Conservation (phyloP, 306 rosid species). For the Cicer pinnatifidum region DNA sequence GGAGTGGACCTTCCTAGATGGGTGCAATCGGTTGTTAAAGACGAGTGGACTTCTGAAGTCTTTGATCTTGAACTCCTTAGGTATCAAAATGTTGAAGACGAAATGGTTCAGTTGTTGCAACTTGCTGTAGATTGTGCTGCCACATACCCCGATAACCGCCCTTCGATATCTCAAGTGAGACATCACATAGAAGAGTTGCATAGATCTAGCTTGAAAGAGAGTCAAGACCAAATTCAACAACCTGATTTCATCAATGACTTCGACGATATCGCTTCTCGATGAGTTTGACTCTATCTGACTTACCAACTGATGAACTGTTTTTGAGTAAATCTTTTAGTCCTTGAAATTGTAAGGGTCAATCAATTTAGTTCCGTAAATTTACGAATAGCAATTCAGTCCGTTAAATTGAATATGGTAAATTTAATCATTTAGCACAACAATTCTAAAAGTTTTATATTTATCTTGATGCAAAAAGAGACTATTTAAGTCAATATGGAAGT, state of each 20-base stretch:
- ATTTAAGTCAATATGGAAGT: too few species aligned
- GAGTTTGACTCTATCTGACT: conserved; percentile 26
- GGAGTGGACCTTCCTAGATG: conserved; percentile 79
- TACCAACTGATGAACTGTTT: too few species aligned
- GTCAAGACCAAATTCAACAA: conserved; percentile 53
- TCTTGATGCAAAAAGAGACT: too few species aligned
- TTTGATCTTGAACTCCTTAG: conserved; percentile 66
- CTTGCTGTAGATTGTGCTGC: conserved; percentile 73
- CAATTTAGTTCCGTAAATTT: too few species aligned
- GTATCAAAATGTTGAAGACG: conserved; percentile 65
- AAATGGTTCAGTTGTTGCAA: conserved; percentile 68
- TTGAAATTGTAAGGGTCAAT: too few species aligned
- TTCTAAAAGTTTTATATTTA: too few species aligned
- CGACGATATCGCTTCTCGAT: conserved; percentile 48
- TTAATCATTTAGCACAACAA: too few species aligned
- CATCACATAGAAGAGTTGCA: conserved; percentile 56
- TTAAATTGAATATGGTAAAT: too few species aligned
- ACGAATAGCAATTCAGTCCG: too few species aligned
- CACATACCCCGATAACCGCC: conserved; percentile 64
- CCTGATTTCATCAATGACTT: conserved; percentile 49
- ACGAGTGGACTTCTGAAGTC: conserved; percentile 70
- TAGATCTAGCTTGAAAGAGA: conserved; percentile 48
- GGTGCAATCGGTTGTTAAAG: conserved; percentile 73
- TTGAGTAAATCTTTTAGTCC: too few species aligned
- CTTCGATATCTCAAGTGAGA: conserved; percentile 61